Evolutionary conservation across 2,329 filamentous ascomycete genomes (phyloP).

Genomic region (Dactylonectria estremocensis): DNA sequence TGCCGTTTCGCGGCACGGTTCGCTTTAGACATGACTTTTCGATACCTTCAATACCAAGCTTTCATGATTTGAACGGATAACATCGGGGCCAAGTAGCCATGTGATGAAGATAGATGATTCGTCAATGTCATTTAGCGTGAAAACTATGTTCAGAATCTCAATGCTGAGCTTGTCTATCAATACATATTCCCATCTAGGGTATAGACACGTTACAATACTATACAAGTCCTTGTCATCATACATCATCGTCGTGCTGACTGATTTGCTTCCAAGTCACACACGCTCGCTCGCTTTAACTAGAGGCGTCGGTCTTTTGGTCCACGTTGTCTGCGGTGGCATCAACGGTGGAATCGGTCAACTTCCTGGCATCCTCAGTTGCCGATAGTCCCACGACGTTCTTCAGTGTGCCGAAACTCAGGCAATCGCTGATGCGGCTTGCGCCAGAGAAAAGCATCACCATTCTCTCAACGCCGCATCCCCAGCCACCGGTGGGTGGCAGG

Average conservation of each 20-base stretch:
- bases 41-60: conserved; percentile 3
- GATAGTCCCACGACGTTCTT: conserved; percentile 74
- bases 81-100: not conserved
- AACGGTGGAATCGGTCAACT: conserved; percentile 19
- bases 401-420: conserved; percentile 89
- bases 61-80: not conserved
- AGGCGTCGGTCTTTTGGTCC: conserved; percentile 26
- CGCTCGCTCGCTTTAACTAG: conserved; percentile 14
- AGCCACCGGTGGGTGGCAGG: conserved; percentile 94
- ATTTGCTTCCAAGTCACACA: conserved; percentile 5
- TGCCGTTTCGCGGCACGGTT: not conserved
- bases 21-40: not conserved
- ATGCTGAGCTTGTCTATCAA: conserved; percentile 21
- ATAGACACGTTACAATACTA: conserved; percentile 42
- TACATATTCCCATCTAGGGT: conserved; percentile 24
- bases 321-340: not conserved
- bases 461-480: conserved; percentile 94
- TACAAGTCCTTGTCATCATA: conserved; percentile 44
- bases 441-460: conserved; percentile 93
- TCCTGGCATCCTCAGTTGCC: conserved; percentile 51
- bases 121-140: not conserved
- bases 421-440: conserved; percentile 84
- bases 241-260: conserved; percentile 26
- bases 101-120: not conserved
- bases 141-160: not conserved